A percentile compares a stretch with the other conserved stretches of the same genome.
phyloP scores from a whole-genome alignment of 2,329 filamentous ascomycete genomes.

The Biscogniauxia marginata region DNA sequence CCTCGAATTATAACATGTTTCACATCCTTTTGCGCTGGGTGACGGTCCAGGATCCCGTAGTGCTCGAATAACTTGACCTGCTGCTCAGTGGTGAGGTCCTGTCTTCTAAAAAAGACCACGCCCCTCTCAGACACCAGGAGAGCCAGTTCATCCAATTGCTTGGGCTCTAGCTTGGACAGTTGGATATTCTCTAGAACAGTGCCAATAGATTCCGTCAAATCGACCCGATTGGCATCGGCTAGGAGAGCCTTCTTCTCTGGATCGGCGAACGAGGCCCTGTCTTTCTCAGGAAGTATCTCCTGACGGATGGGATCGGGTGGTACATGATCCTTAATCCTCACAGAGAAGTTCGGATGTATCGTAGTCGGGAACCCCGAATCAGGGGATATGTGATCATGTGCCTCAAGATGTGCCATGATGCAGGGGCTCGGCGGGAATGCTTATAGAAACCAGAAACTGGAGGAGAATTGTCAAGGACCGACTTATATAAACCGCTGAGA shows the following conservation, averaged over 20 bases:
- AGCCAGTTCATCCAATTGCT: constrained; percentile 51
- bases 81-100: constrained; percentile 43
- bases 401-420: constrained; percentile 40
- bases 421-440: too few relatives aligned
- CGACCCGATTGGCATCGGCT: constrained; percentile 36
- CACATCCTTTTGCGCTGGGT: constrained; percentile 44
- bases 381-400: constrained; percentile 46
- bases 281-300: constrained; percentile 31
- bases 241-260: constrained; percentile 44
- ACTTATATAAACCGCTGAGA: too few relatives aligned
- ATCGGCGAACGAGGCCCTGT: constrained; percentile 43
- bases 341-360: constrained; percentile 47
- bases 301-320: constrained; percentile 39
- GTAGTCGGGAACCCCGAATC: constrained; percentile 47
- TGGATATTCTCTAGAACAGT: constrained; percentile 41
- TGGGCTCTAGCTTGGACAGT: constrained; percentile 41
- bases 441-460: not conserved
- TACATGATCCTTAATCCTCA: constrained; percentile 41
- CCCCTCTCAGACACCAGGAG: constrained; percentile 46
- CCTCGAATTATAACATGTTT: constrained; percentile 45
- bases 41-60: constrained; percentile 47
- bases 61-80: constrained; percentile 47
- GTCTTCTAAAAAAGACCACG: constrained; percentile 48
- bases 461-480: too few relatives aligned
- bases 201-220: constrained; percentile 45